Evolutionary conservation across 192 early-diverging fungal genomes (phyloP), one percentile per base, ranked within the genome.

Genomic region (Oehlia diaphana): DNA sequence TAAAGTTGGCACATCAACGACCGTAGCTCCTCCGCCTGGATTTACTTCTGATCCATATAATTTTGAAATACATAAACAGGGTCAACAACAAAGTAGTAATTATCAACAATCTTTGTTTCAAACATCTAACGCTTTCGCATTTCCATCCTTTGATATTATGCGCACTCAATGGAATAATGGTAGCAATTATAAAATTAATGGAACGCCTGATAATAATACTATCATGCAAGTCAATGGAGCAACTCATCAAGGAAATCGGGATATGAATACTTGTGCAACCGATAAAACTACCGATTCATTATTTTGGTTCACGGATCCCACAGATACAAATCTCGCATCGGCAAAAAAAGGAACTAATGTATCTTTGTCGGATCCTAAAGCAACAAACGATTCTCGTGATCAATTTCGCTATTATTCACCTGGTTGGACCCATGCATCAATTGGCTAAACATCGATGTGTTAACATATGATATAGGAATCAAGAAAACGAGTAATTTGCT

Each of bases 71-170:
- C 31, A 49, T 21, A 26, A 16, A 16, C 72, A 28, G 12, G 49
- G 23, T n/a, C 68, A 70, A 14, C 44, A 74, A 74, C 37, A 50
- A 13, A 72, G n/a, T 26, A 23, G 21, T 10, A 26, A 13, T 28
- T 35, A 67, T 26, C 65, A 67, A 35, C 47, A 49, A 4, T 58
- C 72, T 16, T 58, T 61, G 14, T 74, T 61, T 26, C 72, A 74
- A 74, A 28, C 72, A 4, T 35, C 72, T 21, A 74, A 74, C 14
- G 72, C 47, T n/a, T 74, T 74, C 26, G 72, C 50, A 58, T 74
- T 74, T 31, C 35, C 72, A 28, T 74, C 72, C 19, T 74, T 74
- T 33, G 72, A 74, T 58, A 33, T 74, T 10, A 44, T 66, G 31
- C 69, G 26, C 19, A 58, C 42, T 21, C 72, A 73, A 58, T 61